Base-by-base conservation (phyloP, 148 eudicot genomes). In the Vaccinium corymbosum region DNA sequence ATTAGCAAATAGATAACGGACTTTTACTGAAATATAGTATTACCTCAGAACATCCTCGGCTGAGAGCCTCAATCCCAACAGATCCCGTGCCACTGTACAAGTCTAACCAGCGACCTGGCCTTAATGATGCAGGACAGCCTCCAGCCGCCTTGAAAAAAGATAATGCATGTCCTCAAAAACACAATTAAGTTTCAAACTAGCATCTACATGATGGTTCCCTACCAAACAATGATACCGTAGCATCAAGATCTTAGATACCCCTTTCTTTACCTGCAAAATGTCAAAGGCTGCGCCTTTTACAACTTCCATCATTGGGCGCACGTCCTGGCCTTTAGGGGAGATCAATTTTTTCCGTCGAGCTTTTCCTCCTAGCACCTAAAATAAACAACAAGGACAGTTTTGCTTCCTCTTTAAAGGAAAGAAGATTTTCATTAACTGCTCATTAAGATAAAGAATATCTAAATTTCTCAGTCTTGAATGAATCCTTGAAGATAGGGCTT, bases 241-340 rank as follows among this genome's bases (percentile, higher is more conserved):
- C 38, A 52, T 32, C 17, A 55, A 55, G n/a, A 42, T 4, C 4
- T 52, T 29, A 12, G 19, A 53, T 10, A 7, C 42, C 6, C 6
- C 50, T 19, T n/a, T 80, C 7, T 68, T 68, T 85, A 93, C 98
- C 95, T 96, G 97, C 92, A 96, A 87, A 19, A 96, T 94, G 81
- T 87, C 90, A 88, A 95, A 96, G 79, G 98, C 94, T 74, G 94
- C 97, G 80, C 91, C 97, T 88, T 96, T 96, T 50, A 94, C 98
- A 66, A 96, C 98, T 88, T 96, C 97, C 98, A 94, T 96, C 98
- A 93, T 95, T 52, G 98, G 98, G 22, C 98, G 97, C 46, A 93
- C 98, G 79, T 93, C 91, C 94, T 93, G 91, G 89, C 97, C 93
- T 56, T 89, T 90, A 57, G 98, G 97, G 42, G 98, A 95, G 72